Conservation (phyloP, 73 alveolate species). For the Blepharisma japonicum region DNA sequence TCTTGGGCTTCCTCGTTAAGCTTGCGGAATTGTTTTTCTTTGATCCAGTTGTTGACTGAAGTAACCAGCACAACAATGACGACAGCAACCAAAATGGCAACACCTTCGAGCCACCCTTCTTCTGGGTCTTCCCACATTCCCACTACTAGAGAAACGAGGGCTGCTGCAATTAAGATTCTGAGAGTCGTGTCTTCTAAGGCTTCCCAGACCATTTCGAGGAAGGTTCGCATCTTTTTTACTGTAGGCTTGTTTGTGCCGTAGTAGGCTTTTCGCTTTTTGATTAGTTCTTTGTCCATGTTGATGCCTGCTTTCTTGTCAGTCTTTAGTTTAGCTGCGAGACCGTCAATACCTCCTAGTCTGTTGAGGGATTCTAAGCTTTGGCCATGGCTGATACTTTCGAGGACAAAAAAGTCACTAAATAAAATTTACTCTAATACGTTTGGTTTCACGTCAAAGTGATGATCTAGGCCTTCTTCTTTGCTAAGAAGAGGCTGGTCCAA, state of each 20-base stretch:
- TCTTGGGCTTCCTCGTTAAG: constrained; percentile 66
- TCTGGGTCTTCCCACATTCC: constrained; percentile 63
- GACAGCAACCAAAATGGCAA: constrained; percentile 71
- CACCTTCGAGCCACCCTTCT: constrained; percentile 89
- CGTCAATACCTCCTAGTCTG: constrained; percentile 41
- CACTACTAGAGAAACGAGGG: constrained; percentile 60
- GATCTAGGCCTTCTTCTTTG: too few relatives aligned
- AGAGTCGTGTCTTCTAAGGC: constrained; percentile 85
- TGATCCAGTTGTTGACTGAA: constrained; percentile 62
- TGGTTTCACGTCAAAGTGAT: constrained; percentile 6
- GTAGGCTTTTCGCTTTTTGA: neutral
- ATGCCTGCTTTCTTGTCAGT: constrained; percentile 53
- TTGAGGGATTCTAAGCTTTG: constrained; percentile 29
- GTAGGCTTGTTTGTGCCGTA: constrained; percentile 38
- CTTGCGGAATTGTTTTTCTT: constrained; percentile 72
- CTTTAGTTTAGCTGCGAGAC: constrained; percentile 37
- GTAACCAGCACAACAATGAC: constrained; percentile 70
- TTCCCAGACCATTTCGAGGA: constrained; percentile 49
- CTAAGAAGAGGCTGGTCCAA: too few relatives aligned
- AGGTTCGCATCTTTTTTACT: constrained; percentile 28
- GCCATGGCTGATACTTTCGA: constrained; percentile 11
- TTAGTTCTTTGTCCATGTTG: constrained; percentile 28
- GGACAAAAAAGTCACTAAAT: constrained; percentile 11
- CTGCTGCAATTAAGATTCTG: constrained; percentile 72
- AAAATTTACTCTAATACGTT: neutral